These are phyloP conservation scores for Lentinula lateritia DNA, from an alignment of 768 basidiomycete species.

Conservation along the genomic window DNA sequence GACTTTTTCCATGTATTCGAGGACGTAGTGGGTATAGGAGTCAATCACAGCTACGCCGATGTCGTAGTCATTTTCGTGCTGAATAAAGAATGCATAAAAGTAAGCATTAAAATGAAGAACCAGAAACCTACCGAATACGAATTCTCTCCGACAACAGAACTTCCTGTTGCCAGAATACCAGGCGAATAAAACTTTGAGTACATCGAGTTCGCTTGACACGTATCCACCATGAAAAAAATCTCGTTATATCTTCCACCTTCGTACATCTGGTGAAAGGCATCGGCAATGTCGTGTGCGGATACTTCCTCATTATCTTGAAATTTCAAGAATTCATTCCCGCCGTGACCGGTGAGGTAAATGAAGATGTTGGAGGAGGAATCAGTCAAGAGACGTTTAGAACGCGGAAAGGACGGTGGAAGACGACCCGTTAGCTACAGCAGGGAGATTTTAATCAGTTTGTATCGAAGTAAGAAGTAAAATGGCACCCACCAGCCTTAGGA, in stretches of 20 bases:
- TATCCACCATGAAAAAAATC: conserved; percentile 97
- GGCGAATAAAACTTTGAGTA: conserved; percentile 92
- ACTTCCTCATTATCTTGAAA: conserved; percentile 99
- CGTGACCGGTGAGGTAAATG: conserved; percentile 98
- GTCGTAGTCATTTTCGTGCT: conserved; percentile 93
- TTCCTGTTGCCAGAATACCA: conserved; percentile 88
- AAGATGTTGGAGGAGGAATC: conserved; percentile 92
- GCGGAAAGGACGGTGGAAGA: conserved; percentile 76
- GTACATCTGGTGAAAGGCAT: conserved; percentile 98
- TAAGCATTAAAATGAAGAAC: background rate
- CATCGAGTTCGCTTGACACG: conserved; percentile 96
- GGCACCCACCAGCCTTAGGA: conserved; percentile 56
- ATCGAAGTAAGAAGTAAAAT: conserved; percentile 40
- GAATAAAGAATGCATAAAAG: background rate
- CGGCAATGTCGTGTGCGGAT: conserved; percentile 94
- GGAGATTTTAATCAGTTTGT: background rate
- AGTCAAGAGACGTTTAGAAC: conserved; percentile 87
- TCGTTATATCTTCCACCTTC: conserved; percentile 95
- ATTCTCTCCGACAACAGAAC: conserved; percentile 77
- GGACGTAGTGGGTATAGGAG: conserved; percentile 85
- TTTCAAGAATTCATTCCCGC: conserved; percentile 97
- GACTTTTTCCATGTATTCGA: conserved; percentile 87
- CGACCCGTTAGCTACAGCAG: conserved; percentile 42
- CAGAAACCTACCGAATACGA: conserved; percentile 68
- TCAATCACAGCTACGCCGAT: conserved; percentile 97